These are phyloP conservation scores for Homolaphlyctis polyrhiza DNA, from an alignment of 371 early-diverging fungal species.

Conservation along the genomic window DNA sequence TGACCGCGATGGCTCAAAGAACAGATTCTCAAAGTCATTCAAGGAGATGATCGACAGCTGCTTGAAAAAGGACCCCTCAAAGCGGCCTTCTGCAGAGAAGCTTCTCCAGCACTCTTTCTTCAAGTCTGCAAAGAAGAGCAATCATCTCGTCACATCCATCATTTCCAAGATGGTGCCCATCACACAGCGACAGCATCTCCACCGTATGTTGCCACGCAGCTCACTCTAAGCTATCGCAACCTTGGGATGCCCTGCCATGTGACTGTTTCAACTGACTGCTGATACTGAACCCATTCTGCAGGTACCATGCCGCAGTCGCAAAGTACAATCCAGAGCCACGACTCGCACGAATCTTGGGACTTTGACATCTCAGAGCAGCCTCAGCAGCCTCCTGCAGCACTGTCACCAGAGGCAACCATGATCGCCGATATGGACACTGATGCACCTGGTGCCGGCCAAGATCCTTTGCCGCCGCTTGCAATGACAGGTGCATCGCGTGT, in stretches of 20 bases:
- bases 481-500: too few relatives aligned
- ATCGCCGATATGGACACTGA: too few relatives aligned
- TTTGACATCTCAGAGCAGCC: too few relatives aligned
- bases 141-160: slow-evolving; percentile 56
- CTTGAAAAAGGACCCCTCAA: slow-evolving; percentile 74
- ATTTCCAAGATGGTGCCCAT: slow-evolving; percentile 66
- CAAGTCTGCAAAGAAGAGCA: slow-evolving; percentile 66
- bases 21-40: slow-evolving; percentile 71
- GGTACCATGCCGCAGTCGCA: background rate
- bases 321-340: background rate
- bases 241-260: too few relatives aligned
- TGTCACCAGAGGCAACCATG: too few relatives aligned
- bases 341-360: slow-evolving; percentile 4
- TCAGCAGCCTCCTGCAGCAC: too few relatives aligned
- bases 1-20: slow-evolving; percentile 65
- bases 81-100: slow-evolving; percentile 78
- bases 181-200: slow-evolving; percentile 30
- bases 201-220: too few relatives aligned
- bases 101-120: slow-evolving; percentile 75
- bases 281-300: too few relatives aligned
- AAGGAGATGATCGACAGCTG: slow-evolving; percentile 85
- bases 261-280: too few relatives aligned
- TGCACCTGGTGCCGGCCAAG: too few relatives aligned
- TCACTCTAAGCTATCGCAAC: too few relatives aligned
- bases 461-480: too few relatives aligned